Evolutionary conservation across 2,329 filamentous ascomycete species (phyloP), one percentile per base, ranked within the genome.

Genomic region (Didymella lethalis): DNA sequence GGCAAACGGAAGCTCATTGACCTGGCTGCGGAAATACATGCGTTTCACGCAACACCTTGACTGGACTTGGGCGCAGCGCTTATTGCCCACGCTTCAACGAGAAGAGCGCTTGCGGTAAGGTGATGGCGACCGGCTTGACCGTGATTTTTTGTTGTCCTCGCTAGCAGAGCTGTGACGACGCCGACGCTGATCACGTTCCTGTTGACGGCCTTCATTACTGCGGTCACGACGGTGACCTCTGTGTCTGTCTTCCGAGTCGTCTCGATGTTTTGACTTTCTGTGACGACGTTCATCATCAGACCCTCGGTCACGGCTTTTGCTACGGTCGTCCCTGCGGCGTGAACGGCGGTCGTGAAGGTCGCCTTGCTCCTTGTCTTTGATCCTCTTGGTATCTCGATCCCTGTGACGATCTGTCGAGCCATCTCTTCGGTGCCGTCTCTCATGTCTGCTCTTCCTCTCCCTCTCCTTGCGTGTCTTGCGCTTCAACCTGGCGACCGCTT

Each of bases 401-500:
- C 65, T 55, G 40, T 71, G 62, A 8, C 67, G 68, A 12, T 73
- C 66, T 54, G 47, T 65, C 18, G 71, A 73, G 11, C 61, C 50
- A 26, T 72, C 64, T 47, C 68, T 66, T 12, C 61, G 65, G 45
- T 71, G 63, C 8, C 70, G 71, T 47, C 62, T 71, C 1, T 75
- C 68, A 10, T 59, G 50, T 45, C 47, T 50, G 45, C 64, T 68
- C 46, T 69, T 70, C 80, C 81, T 70, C 77, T 83, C 78, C 61
- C 74, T 76, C 78, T 84, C 78, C 59, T 73, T 77, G 47, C 72
- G 75, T 57, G 82, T 81, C 67, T 72, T 78, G 71, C 77, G 84
- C 45, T 83, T 82, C 50, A 84, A 74, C 66, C 78, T 84, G 63
- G 83, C 82, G 66, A 90, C 78, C 3, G 92, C 93, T 58, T 86